Evolutionary conservation across 2,329 filamentous ascomycete species (phyloP), one percentile per base, ranked within the genome.

Genomic region (Cladorrhinum sp.): DNA sequence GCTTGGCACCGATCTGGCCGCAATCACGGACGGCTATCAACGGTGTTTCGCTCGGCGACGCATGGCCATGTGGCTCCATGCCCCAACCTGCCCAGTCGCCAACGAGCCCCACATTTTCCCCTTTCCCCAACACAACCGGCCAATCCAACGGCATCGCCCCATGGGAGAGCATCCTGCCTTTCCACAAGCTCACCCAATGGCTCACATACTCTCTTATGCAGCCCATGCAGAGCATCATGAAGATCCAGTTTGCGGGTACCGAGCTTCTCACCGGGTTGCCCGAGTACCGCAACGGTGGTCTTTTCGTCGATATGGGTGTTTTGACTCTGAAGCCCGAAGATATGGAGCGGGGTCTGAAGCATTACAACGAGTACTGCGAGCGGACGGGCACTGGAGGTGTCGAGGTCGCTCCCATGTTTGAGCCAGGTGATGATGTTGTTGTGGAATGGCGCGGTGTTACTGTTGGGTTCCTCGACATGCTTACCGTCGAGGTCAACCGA

Each of bases 161-260:
- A 0, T 92, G 89, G 89, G 90, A 94, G 72, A 88, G 82, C 67
- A 94, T 96, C 69, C 85, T 91, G 12, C 74, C 74, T 2, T 75
- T 76, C 92, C 93, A 97, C 79, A 96, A 96, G 76, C 83, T 96
- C 36, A 96, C 92, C 0, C 92, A 96, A 73, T 96, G 93, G 88
- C 80, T 91, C 5, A 83, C 83, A 1, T 91, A 91, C 72, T 90
- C 87, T 0, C 76, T 91, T 7, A 90, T 88, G 76, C 86, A 90
- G 3, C 83, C 84, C 0, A 85, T 87, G 67, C 77, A 80, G 53
- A 77, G 78, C 1, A 71, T 86, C 1, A 73, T 87, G 9, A 76
- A 77, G 1, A 76, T 80, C 14, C 73, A 79, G 12, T 85, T 84
- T 73, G 76, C 73, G 8, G 84, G 83, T 39, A 73, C 76, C 2